Evolutionary conservation across 495 filamentous ascomycete species (phyloP).

Genomic region (Umbilicaria muhlenbergii): DNA sequence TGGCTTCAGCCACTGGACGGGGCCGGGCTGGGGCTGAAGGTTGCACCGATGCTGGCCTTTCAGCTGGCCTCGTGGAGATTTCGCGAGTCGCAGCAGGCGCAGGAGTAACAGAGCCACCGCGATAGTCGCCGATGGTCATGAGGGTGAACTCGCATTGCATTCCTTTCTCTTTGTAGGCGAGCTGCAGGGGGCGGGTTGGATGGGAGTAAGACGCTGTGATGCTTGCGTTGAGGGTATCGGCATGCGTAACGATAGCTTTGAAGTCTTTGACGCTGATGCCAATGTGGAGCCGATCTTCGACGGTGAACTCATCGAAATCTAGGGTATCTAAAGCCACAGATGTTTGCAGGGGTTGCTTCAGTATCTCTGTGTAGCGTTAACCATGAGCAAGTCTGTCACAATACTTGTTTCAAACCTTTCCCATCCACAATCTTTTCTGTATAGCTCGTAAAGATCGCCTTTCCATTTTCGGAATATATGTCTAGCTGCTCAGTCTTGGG

Average conservation of each 20-base stretch:
- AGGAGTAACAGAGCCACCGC: slow-evolving; percentile 17
- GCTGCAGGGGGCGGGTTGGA: slow-evolving; percentile 68
- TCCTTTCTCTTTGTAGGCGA: slow-evolving; percentile 61
- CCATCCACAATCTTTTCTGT: slow-evolving; percentile 79
- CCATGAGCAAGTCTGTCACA: neutral
- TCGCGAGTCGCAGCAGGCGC: slow-evolving; percentile 22
- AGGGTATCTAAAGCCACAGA: slow-evolving; percentile 72
- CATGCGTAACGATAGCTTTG: slow-evolving; percentile 75
- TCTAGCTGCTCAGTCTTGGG: slow-evolving; percentile 83
- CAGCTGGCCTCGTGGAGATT: slow-evolving; percentile 21
- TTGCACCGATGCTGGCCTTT: slow-evolving; percentile 16
- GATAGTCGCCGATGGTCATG: slow-evolving; percentile 81
- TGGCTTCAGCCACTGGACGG: neutral
- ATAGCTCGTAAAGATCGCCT: slow-evolving; percentile 77
- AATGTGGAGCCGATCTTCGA: slow-evolving; percentile 69
- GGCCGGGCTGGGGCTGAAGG: slow-evolving; percentile 1
- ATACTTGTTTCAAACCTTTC: slow-evolving; percentile 39
- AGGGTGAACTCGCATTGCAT: slow-evolving; percentile 75
- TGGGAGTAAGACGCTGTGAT: slow-evolving; percentile 66
- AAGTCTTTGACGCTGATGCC: slow-evolving; percentile 91
- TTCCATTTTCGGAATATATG: slow-evolving; percentile 57
- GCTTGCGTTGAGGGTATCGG: slow-evolving; percentile 53
- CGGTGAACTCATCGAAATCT: slow-evolving; percentile 72
- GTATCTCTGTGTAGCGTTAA: slow-evolving; percentile 42
- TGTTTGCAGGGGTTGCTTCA: slow-evolving; percentile 89